These are phyloP conservation scores for Brachypodium distachyon DNA, from an alignment of 202 grass and related monocot species.

Conservation along the genomic window DNA sequence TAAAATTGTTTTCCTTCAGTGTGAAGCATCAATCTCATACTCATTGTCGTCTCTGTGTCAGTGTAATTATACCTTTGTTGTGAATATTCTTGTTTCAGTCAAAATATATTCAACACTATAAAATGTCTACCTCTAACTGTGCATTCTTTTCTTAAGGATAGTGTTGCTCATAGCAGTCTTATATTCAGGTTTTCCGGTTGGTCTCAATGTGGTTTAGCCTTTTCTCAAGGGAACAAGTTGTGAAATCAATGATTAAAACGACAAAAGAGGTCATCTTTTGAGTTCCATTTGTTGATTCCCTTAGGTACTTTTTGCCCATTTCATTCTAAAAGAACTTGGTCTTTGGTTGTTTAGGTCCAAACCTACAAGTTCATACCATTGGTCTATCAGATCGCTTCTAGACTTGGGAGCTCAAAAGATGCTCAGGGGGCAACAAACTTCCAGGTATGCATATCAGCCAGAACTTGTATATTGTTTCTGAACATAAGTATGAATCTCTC, in stretches of 20 bases:
- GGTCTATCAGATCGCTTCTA: constrained; percentile 95
- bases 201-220: constrained; percentile 91
- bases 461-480: constrained; percentile 24
- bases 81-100: background rate
- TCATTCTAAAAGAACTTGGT: background rate
- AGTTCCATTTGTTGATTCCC: constrained; percentile 10
- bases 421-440: constrained; percentile 69
- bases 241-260: constrained; percentile 72
- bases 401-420: constrained; percentile 90
- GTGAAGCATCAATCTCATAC: background rate
- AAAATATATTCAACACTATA: background rate
- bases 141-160: background rate
- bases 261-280: constrained; percentile 57
- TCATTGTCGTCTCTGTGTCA: background rate
- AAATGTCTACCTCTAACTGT: background rate
- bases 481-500: background rate
- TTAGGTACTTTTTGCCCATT: constrained; percentile 7
- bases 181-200: constrained; percentile 71
- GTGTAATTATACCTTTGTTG: constrained; percentile 3
- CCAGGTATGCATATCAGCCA: constrained; percentile 44
- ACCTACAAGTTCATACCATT: constrained; percentile 90
- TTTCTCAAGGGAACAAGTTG: constrained; percentile 70
- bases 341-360: constrained; percentile 51
- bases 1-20: background rate
- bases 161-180: constrained; percentile 1